Evolutionary conservation across 169 alveolate genomes (phyloP).

Genomic region (Eimeria brunetti): DNA sequence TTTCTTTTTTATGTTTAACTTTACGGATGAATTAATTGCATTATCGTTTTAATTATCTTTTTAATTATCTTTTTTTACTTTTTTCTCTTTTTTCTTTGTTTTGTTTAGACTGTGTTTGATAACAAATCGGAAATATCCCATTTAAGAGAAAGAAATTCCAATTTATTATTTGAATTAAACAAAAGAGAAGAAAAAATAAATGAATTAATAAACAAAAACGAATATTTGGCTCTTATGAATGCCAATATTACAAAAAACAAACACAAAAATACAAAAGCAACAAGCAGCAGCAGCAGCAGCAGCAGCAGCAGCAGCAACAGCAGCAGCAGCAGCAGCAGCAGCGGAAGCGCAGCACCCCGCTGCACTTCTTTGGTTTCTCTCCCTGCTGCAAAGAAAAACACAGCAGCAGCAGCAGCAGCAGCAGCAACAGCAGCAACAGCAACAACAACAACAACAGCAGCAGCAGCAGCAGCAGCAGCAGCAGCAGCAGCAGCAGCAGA

Average conservation of each 20-base stretch:
- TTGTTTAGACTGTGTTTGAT: slow-evolving; percentile 33
- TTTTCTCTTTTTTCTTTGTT: neutral
- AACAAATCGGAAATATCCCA: slow-evolving; percentile 27
- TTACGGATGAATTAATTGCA: too few species aligned
- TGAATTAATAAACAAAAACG: too few species aligned
- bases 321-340: neutral
- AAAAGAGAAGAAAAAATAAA: slow-evolving; percentile 19
- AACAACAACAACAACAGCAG: neutral
- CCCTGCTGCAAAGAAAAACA: neutral
- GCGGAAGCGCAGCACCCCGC: neutral
- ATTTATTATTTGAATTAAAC: slow-evolving; percentile 1
- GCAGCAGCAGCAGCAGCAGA: too few species aligned
- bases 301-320: neutral
- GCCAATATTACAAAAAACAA: neutral
- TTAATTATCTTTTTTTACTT: too few species aligned
- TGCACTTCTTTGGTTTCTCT: neutral
- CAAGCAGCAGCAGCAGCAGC: too few species aligned
- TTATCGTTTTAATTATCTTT: too few species aligned
- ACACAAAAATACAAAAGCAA: too few species aligned
- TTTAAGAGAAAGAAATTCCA: slow-evolving; percentile 6
- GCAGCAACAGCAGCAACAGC: neutral
- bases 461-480: neutral
- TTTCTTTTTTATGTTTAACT: too few species aligned
- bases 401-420: neutral
- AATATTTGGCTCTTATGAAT: neutral